Percentiles rank a stretch among this genome's conserved stretches.
Evolutionary conservation across 2,329 filamentous ascomycete species (phyloP).

Genomic region (Geosmithia flava): DNA sequence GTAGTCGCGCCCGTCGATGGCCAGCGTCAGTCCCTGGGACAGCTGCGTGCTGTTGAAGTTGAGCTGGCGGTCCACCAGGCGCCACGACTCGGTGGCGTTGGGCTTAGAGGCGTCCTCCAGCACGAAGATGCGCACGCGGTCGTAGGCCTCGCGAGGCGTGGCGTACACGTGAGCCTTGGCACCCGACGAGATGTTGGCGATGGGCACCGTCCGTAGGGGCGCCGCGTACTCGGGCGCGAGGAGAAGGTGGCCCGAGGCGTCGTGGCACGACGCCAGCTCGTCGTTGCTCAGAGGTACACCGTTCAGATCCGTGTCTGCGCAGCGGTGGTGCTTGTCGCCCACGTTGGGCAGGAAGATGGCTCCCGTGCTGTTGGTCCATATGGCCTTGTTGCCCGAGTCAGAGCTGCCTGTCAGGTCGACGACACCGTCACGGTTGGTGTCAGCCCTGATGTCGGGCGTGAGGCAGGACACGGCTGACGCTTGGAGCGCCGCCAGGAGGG

Average conservation of each 20-base stretch:
- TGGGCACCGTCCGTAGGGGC: slow-evolving; percentile 17
- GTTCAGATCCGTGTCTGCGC: slow-evolving; percentile 8
- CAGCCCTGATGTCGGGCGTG: slow-evolving; percentile 14
- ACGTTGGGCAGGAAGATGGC: slow-evolving; percentile 25
- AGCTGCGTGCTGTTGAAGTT: slow-evolving; percentile 15
- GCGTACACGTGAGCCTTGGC: background rate
- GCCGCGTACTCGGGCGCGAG: slow-evolving; percentile 16
- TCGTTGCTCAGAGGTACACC: slow-evolving; percentile 6
- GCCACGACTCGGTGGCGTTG: slow-evolving; percentile 9
- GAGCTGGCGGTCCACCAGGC: slow-evolving; percentile 10
- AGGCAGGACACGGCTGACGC: no score
- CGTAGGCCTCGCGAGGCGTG: background rate
- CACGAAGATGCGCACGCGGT: slow-evolving; percentile 16
- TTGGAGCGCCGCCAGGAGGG: no score
- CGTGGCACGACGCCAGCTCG: slow-evolving; percentile 18
- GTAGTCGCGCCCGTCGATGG: slow-evolving; percentile 23
- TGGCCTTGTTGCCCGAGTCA: slow-evolving; percentile 11
- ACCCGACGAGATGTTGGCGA: slow-evolving; percentile 6
- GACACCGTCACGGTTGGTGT: slow-evolving; percentile 20
- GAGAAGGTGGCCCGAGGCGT: slow-evolving; percentile 19
- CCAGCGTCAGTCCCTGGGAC: slow-evolving; percentile 16
- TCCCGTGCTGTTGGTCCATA: slow-evolving; percentile 11
- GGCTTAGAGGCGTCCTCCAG: slow-evolving; percentile 1
- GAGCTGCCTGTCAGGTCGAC: slow-evolving; percentile 11
- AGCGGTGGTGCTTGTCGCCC: slow-evolving; percentile 17